phyloP scores from a whole-genome alignment of 2,329 filamentous ascomycete species.

The Ophiostoma sp. region DNA sequence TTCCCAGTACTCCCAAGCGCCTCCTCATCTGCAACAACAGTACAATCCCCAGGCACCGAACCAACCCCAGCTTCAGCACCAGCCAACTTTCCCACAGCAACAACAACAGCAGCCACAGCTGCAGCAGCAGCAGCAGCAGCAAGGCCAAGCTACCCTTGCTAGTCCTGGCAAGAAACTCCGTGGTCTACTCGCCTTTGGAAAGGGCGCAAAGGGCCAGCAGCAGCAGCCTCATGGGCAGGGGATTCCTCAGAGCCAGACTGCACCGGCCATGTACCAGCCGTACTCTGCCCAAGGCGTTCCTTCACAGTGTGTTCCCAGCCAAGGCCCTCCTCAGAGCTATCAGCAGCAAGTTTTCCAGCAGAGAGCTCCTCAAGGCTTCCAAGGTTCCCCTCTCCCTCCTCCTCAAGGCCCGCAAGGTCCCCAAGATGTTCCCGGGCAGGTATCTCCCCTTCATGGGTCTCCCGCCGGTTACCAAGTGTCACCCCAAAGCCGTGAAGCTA shows the following conservation, averaged over 20 bases:
- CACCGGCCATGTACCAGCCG: constrained; percentile 10
- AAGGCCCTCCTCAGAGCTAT: background rate
- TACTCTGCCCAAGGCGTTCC: constrained; percentile 9
- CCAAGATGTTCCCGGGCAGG: background rate
- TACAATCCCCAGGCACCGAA: background rate
- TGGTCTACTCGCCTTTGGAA: constrained; percentile 20
- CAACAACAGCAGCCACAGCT: constrained; percentile 8
- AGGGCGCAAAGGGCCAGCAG: constrained; percentile 19
- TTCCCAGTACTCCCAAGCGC: background rate
- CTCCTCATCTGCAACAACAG: constrained; percentile 15
- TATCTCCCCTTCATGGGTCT: background rate
- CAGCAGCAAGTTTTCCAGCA: background rate
- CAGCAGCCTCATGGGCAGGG: background rate
- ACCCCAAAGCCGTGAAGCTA: constrained; percentile 19
- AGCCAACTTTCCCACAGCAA: background rate
- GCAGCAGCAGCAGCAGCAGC: constrained; percentile 7
- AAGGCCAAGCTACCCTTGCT: background rate
- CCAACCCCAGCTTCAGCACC: background rate
- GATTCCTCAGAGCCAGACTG: background rate
- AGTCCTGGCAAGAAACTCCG: constrained; percentile 21
- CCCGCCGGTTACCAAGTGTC: constrained; percentile 16
- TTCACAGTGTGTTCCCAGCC: background rate
- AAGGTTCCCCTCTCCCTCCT: background rate
- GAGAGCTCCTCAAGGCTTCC: background rate
- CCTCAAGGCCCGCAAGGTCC: constrained; percentile 3